Evolutionary conservation across 768 basidiomycete species (phyloP).

Genomic region (Mycena latifolia): DNA sequence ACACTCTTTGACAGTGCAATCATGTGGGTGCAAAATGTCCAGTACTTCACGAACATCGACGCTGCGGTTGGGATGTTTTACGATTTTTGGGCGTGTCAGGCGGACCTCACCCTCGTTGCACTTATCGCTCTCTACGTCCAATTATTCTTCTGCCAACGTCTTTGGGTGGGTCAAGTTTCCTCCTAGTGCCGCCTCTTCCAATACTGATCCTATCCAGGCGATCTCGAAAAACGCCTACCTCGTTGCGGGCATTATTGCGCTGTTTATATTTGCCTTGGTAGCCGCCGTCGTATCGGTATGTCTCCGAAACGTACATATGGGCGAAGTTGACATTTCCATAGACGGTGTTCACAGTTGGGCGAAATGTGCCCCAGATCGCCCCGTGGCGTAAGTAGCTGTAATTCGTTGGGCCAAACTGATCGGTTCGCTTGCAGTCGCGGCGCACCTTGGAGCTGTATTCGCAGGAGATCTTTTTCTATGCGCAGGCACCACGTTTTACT

Average conservation of each 20-base stretch:
- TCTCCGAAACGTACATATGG: too few relatives aligned
- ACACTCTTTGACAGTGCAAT: not conserved
- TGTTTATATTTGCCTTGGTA: not conserved
- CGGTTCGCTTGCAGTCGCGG: not conserved
- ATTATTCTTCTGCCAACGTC: not conserved
- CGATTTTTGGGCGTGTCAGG: not conserved
- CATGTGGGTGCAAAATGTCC: not conserved
- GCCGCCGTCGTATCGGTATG: not conserved
- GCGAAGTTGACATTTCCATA: too few relatives aligned
- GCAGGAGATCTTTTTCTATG: not conserved
- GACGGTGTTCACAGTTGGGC: not conserved
- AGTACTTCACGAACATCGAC: not conserved
- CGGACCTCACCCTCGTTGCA: not conserved
- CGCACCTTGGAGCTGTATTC: not conserved
- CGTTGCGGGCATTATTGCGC: not conserved
- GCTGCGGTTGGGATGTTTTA: not conserved
- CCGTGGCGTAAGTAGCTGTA: too few relatives aligned
- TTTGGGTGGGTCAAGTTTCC: not conserved
- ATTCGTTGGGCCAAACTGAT: too few relatives aligned
- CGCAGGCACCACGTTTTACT: not conserved
- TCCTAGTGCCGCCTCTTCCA: not conserved
- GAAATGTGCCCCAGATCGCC: too few relatives aligned
- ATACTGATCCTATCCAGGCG: not conserved
- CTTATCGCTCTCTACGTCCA: not conserved
- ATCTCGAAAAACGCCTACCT: not conserved